Percentiles rank a stretch among this genome's conserved stretches.
Conservation (phyloP, 2,329 filamentous ascomycete genomes). For the Knufia petricola region DNA sequence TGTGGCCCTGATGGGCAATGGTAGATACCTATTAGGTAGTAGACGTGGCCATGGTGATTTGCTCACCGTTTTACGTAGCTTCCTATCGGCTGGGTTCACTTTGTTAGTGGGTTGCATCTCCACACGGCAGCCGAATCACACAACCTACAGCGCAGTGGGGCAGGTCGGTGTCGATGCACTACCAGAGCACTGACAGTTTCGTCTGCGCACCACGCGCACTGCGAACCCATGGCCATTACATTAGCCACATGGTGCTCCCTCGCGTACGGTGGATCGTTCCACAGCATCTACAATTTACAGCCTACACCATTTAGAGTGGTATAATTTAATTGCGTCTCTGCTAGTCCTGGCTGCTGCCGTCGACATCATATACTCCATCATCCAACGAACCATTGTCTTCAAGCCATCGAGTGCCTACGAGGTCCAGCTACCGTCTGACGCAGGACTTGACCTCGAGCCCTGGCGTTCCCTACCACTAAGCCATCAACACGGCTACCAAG, state of each 20-base stretch:
- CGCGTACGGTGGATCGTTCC: neutral
- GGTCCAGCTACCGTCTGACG: neutral
- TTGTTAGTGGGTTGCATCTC: too few species aligned
- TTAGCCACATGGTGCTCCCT: constrained; percentile 1
- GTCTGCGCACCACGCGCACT: neutral
- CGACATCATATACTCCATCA: neutral
- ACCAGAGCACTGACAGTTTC: too few species aligned
- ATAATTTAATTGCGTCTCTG: neutral
- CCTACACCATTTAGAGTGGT: neutral
- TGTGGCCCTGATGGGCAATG: too few species aligned
- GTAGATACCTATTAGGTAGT: too few species aligned
- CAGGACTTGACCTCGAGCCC: neutral
- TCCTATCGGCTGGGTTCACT: too few species aligned
- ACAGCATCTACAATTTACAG: constrained; percentile 7
- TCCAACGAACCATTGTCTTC: too few species aligned
- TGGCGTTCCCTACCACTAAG: neutral
- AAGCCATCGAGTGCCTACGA: too few species aligned
- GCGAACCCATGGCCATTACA: neutral
- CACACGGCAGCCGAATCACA: too few species aligned
- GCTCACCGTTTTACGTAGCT: too few species aligned
- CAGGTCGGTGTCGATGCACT: too few species aligned
- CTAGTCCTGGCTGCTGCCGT: neutral
- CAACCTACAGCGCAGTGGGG: too few species aligned
- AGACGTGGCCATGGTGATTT: too few species aligned
- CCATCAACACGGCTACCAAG: neutral